These are phyloP conservation scores for Leishmania turanica DNA, from an alignment of 208 protist genomes.

Conservation along the genomic window DNA sequence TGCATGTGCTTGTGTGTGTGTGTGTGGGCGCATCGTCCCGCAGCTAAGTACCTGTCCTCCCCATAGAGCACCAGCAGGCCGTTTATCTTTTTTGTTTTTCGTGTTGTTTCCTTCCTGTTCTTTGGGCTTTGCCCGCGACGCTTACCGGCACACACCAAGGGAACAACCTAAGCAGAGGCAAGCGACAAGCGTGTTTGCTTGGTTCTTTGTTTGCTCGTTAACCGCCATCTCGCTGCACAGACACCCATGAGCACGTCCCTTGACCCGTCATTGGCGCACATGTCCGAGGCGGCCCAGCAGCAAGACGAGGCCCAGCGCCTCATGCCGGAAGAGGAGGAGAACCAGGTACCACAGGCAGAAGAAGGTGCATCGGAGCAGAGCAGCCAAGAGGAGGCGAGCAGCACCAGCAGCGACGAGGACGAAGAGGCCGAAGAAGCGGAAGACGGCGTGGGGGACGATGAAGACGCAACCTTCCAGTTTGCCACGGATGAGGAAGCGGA, in stretches of 20 bases:
- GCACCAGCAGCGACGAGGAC: slow-evolving; percentile 31
- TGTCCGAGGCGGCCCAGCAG: slow-evolving; percentile 5
- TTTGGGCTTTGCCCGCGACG: neutral
- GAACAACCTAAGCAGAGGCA: neutral
- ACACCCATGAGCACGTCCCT: slow-evolving; percentile 13
- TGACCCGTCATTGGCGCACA: neutral
- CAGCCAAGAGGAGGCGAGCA: slow-evolving; percentile 11
- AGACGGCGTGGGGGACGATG: slow-evolving; percentile 39
- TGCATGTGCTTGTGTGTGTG: neutral
- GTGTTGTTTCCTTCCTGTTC: neutral
- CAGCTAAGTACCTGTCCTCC: neutral
- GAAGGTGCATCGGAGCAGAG: slow-evolving; percentile 4
- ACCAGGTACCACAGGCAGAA: neutral
- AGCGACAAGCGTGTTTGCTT: neutral
- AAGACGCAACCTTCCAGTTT: slow-evolving; percentile 51
- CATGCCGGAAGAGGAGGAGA: neutral
- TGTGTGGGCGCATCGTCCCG: neutral
- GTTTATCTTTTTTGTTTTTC: neutral
- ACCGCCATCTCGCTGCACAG: neutral
- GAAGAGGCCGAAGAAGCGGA: slow-evolving; percentile 17
- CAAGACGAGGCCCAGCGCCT: neutral
- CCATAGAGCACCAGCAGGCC: neutral
- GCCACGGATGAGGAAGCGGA: slow-evolving; percentile 61
- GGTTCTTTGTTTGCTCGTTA: neutral
- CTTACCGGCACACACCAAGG: neutral